phyloP scores from a whole-genome alignment of 768 basidiomycete species.

The Mycena polygramma region DNA sequence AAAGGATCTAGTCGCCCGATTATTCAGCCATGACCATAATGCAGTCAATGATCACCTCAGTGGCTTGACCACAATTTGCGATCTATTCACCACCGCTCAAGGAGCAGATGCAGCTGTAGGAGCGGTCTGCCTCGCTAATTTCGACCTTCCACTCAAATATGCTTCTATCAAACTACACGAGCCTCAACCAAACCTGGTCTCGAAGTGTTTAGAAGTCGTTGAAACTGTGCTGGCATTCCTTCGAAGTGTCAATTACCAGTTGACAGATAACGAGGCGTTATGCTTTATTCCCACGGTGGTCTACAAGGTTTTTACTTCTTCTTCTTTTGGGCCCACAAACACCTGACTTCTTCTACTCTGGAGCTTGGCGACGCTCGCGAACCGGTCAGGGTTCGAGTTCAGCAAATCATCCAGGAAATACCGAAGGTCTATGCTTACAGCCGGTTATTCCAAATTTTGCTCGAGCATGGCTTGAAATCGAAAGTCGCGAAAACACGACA shows the following conservation, averaged over 20 bases:
- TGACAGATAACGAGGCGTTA: slow-evolving; percentile 88
- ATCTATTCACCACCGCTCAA: slow-evolving; percentile 76
- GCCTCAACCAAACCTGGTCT: slow-evolving; percentile 89
- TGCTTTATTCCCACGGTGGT: slow-evolving; percentile 93
- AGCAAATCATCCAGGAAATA: slow-evolving; percentile 86
- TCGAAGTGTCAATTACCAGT: slow-evolving; percentile 77
- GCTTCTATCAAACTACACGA: slow-evolving; percentile 91
- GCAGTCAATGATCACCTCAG: slow-evolving; percentile 92
- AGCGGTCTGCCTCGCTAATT: slow-evolving; percentile 83
- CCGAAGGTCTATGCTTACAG: slow-evolving; percentile 95
- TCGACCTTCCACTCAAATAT: slow-evolving; percentile 95
- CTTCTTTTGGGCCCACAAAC: background rate
- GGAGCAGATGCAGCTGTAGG: slow-evolving; percentile 70
- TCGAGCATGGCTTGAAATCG: slow-evolving; percentile 90
- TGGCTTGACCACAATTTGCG: slow-evolving; percentile 80
- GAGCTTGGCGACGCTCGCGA: slow-evolving; percentile 96
- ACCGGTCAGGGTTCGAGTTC: slow-evolving; percentile 81
- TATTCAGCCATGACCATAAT: slow-evolving; percentile 97
- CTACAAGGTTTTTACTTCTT: slow-evolving; percentile 72
- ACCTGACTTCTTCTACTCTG: slow-evolving; percentile 7
- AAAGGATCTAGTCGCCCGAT: slow-evolving; percentile 76
- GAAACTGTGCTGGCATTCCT: slow-evolving; percentile 85
- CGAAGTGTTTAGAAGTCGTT: slow-evolving; percentile 90
- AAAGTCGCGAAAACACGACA: slow-evolving; percentile 94
- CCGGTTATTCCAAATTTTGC: slow-evolving; percentile 87